phyloP scores from a whole-genome alignment of 257 asterid genomes.

The Rubia yunnanensis region DNA sequence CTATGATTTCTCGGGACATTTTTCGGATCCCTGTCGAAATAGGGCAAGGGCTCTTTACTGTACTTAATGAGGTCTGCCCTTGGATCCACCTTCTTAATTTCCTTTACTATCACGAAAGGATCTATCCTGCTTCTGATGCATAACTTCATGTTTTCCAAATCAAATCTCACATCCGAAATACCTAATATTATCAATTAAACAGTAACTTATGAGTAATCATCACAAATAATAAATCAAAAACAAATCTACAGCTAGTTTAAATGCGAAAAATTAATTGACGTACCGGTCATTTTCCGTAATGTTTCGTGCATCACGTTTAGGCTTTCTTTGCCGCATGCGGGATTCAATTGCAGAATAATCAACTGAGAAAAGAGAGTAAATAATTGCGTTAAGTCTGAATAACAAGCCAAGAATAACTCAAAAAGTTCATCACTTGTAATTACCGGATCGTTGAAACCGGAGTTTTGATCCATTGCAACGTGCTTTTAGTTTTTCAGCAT shows the following conservation, averaged over 20 bases:
- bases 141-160: neutral
- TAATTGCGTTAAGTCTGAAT: too few relatives aligned
- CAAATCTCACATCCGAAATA: neutral
- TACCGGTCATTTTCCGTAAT: neutral
- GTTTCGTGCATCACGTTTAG: neutral
- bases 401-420: neutral
- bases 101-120: neutral
- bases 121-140: neutral
- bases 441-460: neutral
- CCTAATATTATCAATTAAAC: neutral
- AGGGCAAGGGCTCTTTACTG: neutral
- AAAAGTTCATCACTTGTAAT: neutral
- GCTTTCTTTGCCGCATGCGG: neutral
- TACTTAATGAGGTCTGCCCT: neutral
- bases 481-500: too few relatives aligned
- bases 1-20: neutral
- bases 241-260: neutral
- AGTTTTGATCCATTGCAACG: neutral
- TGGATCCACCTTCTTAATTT: neutral
- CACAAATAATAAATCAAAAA: neutral
- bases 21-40: neutral
- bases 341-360: neutral
- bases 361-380: neutral
- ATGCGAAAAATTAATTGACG: neutral
- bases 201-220: neutral